These are phyloP conservation scores for Zizania palustris DNA, from an alignment of 202 grass and related monocot genomes.

Conservation along the genomic window DNA sequence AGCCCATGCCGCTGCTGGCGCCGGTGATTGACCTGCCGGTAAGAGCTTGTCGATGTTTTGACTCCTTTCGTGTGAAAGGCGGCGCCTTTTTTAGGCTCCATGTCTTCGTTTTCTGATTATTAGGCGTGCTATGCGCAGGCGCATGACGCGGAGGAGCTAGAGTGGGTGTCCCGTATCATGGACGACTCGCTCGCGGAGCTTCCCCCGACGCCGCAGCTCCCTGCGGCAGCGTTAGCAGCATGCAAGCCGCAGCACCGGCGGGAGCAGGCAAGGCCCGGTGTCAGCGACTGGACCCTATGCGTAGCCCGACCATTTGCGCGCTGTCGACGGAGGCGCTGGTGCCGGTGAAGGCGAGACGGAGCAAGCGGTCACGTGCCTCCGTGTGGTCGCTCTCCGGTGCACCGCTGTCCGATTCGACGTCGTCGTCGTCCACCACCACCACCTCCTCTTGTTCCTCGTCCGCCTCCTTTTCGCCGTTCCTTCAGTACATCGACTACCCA, in stretches of 20 bases:
- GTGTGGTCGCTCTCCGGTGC: conserved; percentile 82
- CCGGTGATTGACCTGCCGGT: conserved; percentile 73
- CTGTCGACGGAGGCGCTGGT: conserved; percentile 78
- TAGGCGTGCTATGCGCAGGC: conserved; percentile 52
- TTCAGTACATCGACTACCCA: conserved; percentile 31
- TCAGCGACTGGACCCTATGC: conserved; percentile 30
- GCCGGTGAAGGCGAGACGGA: conserved; percentile 78
- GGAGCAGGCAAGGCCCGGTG: not conserved
- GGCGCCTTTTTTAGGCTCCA: conserved; percentile 19
- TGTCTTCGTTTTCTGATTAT: conserved; percentile 22
- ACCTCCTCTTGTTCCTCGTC: conserved; percentile 56
- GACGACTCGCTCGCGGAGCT: conserved; percentile 82
- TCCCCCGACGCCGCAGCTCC: conserved; percentile 40
- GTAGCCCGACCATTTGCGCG: conserved; percentile 59
- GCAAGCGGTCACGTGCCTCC: conserved; percentile 73
- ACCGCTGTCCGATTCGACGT: conserved; percentile 53
- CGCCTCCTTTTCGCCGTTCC: conserved; percentile 38
- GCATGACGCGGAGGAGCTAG: conserved; percentile 87
- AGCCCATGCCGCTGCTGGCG: conserved; percentile 49
- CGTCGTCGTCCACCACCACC: conserved; percentile 59
- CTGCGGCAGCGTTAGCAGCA: not conserved
- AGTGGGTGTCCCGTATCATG: conserved; percentile 95
- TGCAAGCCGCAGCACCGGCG: conserved; percentile 17
- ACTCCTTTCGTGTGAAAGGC: conserved; percentile 10
- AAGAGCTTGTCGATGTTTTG: not conserved